Evolutionary conservation across 1,284 basidiomycete genomes (phyloP), one percentile per base, ranked within the genome.

Genomic region (Leccinum huronense): DNA sequence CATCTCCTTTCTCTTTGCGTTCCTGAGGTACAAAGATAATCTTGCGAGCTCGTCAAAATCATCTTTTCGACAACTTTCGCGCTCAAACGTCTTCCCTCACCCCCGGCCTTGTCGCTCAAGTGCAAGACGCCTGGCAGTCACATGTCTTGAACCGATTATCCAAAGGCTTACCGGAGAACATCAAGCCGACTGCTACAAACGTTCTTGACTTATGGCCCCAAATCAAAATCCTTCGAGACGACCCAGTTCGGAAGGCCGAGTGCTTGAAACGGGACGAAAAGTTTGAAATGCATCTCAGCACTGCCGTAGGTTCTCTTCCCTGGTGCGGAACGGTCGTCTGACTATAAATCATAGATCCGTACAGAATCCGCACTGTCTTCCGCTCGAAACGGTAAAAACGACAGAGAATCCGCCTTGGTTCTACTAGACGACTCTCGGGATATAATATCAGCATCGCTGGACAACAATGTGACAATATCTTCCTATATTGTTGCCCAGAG

Each of bases 181-280:
- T 84, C 42, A 82, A 77, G 64, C 82, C 81, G 7, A 72, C 70
- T 11, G 72, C 78, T 51, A 86, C 85, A 27, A 75, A 78, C 6
- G 84, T 91, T 69, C 79, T 82, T 60, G 72, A 74, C 0, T 67
- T 78, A 1, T 93, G 89, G 86, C 75, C 80, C 19, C 77, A 78
- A 38, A 78, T 94, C 1, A 73, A 80, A 33, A 76, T 80, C 40
- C 55, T 75, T 51, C 76, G 83, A 71, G 76, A 80, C 70, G 80
- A 86, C 74, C 79, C 78, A 61, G 80, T 85, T 65, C 94, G 89
- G 88, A 90, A 86, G 68, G 81, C 83, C 60, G 87, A 88, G 64
- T 87, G 88, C 70, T 74, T 90, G 71, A 86, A 84, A 71, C 84
- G 86, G 70, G 91, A 96, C 69, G 95, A 97, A 78, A 97, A 96